Conservation (phyloP, 768 basidiomycete genomes). For the Postia placenta region DNA sequence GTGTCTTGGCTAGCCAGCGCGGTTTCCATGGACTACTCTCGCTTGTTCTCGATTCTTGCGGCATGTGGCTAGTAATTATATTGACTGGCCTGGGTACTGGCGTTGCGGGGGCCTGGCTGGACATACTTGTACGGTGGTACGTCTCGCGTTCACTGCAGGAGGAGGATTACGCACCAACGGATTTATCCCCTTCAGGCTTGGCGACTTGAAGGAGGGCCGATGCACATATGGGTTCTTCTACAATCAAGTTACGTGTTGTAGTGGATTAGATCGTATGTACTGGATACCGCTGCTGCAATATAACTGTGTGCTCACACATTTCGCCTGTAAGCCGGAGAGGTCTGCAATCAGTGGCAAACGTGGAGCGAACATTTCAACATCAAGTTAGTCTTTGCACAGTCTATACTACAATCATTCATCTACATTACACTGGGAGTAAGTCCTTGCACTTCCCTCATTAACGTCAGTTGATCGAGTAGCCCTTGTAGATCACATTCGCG, state of each 20-base stretch:
- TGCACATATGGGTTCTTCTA: slow-evolving; percentile 68
- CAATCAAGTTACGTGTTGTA: slow-evolving; percentile 67
- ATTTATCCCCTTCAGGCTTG: slow-evolving; percentile 60
- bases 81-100: slow-evolving; percentile 63
- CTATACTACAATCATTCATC: slow-evolving; percentile 57
- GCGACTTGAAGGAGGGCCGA: slow-evolving; percentile 62
- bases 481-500: slow-evolving; percentile 49
- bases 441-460: neutral
- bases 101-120: slow-evolving; percentile 63
- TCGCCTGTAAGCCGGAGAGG: slow-evolving; percentile 46
- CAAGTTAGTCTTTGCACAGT: slow-evolving; percentile 49
- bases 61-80: slow-evolving; percentile 65
- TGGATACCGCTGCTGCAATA: neutral
- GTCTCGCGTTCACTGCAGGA: too few relatives aligned
- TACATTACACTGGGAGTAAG: slow-evolving; percentile 62
- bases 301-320: neutral
- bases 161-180: too few relatives aligned
- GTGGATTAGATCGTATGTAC: slow-evolving; percentile 48
- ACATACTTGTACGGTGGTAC: slow-evolving; percentile 70
- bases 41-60: slow-evolving; percentile 49
- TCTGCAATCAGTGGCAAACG: slow-evolving; percentile 59
- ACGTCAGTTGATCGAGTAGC: neutral
- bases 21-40: slow-evolving; percentile 52
- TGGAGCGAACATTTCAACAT: slow-evolving; percentile 61
- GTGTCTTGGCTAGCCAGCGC: slow-evolving; percentile 40